phyloP scores from a whole-genome alignment of 179 eudicot genomes.

The Silene noctiflora region DNA sequence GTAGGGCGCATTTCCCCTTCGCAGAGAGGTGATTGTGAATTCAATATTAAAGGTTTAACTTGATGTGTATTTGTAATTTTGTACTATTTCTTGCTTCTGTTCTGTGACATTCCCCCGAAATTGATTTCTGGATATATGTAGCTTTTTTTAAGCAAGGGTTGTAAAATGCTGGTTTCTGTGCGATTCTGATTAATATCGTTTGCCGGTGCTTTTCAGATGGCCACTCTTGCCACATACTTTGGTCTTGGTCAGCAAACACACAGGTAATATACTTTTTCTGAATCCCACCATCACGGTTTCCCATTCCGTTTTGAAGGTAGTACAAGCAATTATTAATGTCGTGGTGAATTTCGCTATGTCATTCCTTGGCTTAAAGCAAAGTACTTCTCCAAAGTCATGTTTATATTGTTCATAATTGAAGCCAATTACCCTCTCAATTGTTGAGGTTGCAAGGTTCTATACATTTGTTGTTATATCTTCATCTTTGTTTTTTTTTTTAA shows the following conservation, averaged over 20 bases:
- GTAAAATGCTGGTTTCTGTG: not conserved
- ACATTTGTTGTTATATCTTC: not conserved
- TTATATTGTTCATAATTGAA: not conserved
- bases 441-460: not conserved
- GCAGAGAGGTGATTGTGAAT: not conserved
- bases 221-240: conserved; percentile 89
- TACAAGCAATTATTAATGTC: not conserved
- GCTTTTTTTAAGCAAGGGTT: not conserved
- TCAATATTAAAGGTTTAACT: not conserved
- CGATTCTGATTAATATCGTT: conserved; percentile 19
- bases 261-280: conserved; percentile 44
- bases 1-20: not conserved
- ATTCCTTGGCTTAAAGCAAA: not conserved
- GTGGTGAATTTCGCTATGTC: not conserved
- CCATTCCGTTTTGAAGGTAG: not conserved
- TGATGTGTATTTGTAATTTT: not conserved
- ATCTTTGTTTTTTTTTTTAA: not conserved
- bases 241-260: conserved; percentile 92
- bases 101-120: not conserved
- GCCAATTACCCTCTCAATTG: not conserved
- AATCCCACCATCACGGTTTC: not conserved
- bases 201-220: conserved; percentile 61
- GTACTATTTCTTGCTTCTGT: not conserved
- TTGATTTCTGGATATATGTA: not conserved
- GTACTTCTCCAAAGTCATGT: not conserved